Conservation (phyloP, 2,329 filamentous ascomycete species). For the Ceratocystis eucalypticola region DNA sequence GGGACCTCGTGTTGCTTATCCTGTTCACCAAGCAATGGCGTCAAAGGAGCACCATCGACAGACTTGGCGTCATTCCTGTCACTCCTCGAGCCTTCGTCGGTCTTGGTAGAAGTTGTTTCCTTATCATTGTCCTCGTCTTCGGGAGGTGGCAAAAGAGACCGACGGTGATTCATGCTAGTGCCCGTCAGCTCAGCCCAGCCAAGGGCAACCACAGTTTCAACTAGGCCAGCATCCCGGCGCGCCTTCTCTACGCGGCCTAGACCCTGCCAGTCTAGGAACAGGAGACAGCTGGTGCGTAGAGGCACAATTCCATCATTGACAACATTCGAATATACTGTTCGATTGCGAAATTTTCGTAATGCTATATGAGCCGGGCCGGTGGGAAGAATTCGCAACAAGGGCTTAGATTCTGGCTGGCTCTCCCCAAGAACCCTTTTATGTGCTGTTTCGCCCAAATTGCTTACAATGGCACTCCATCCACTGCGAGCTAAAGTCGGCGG, state of each 20-base stretch:
- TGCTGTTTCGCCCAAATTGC: constrained; percentile 60
- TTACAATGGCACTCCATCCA: constrained; percentile 79
- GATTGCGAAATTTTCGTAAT: constrained; percentile 73
- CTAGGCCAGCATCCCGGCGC: constrained; percentile 74
- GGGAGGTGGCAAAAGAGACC: constrained; percentile 33
- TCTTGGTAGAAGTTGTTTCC: constrained; percentile 6
- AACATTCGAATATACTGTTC: constrained; percentile 91
- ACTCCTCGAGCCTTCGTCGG: background rate
- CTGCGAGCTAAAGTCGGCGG: constrained; percentile 72
- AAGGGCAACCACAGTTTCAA: constrained; percentile 85
- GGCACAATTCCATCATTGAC: constrained; percentile 97
- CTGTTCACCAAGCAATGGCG: constrained; percentile 22
- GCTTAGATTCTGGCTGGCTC: constrained; percentile 68
- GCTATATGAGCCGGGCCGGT: constrained; percentile 83
- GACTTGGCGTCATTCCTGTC: constrained; percentile 22
- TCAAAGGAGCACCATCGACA: constrained; percentile 27
- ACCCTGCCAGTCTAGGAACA: constrained; percentile 94
- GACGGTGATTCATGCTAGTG: constrained; percentile 40
- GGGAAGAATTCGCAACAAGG: constrained; percentile 73
- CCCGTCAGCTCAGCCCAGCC: constrained; percentile 87
- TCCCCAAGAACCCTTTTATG: constrained; percentile 46
- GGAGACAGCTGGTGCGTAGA: constrained; percentile 81
- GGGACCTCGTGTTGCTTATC: constrained; percentile 48
- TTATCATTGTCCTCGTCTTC: constrained; percentile 25
- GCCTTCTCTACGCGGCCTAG: constrained; percentile 90